Conservation (phyloP, 371 early-diverging fungal genomes). For the Fennellomyces sp. region DNA sequence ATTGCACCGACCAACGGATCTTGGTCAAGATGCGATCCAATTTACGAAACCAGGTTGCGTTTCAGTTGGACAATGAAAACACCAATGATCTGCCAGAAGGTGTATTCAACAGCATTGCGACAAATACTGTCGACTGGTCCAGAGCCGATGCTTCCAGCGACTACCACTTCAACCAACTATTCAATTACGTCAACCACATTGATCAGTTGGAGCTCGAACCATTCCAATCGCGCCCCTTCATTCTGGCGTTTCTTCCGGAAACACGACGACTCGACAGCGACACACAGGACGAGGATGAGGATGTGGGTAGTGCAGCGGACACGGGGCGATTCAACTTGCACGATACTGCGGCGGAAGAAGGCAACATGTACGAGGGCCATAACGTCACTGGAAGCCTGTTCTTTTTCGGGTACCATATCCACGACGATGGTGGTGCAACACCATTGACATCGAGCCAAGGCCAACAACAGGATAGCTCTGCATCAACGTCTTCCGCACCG, state of each 20-base stretch:
- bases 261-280: slow-evolving; percentile 15
- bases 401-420: slow-evolving; percentile 75
- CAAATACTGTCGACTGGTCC: slow-evolving; percentile 68
- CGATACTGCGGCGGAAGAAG: slow-evolving; percentile 12
- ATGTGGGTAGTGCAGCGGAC: slow-evolving; percentile 3
- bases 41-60: slow-evolving; percentile 81
- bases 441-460: slow-evolving; percentile 13
- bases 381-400: slow-evolving; percentile 86
- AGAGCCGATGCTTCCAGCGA: slow-evolving; percentile 38
- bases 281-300: slow-evolving; percentile 7
- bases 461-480: background rate
- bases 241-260: slow-evolving; percentile 79
- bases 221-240: slow-evolving; percentile 61
- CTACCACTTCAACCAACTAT: slow-evolving; percentile 85
- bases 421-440: slow-evolving; percentile 2
- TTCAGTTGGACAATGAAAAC: slow-evolving; percentile 90
- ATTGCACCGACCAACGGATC: slow-evolving; percentile 60
- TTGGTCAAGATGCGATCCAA: slow-evolving; percentile 82
- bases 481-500: slow-evolving; percentile 22
- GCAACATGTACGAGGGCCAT: slow-evolving; percentile 63
- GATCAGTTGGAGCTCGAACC: slow-evolving; percentile 75
- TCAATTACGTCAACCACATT: slow-evolving; percentile 87
- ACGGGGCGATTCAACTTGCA: slow-evolving; percentile 11
- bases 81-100: slow-evolving; percentile 32
- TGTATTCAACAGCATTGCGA: slow-evolving; percentile 33